Evolutionary conservation across 805 yeast genomes (phyloP).

Genomic region (Zygosaccharomyces lentus): DNA sequence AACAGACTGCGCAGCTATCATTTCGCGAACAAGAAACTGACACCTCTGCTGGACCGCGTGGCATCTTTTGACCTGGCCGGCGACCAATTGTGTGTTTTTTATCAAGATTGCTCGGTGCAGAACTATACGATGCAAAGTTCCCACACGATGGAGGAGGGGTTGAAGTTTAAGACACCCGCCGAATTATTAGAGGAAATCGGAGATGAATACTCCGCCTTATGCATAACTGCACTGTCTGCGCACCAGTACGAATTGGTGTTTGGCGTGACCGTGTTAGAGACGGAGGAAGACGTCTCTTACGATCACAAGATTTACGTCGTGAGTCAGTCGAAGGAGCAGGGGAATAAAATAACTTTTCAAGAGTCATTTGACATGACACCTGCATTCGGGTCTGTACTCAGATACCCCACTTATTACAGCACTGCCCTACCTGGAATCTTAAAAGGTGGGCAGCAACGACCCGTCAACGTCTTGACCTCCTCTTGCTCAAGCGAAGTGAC

Average conservation of each 20-base stretch:
- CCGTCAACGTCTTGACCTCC: slow-evolving; percentile 48
- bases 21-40: neutral
- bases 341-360: slow-evolving; percentile 16
- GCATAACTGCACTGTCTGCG: slow-evolving; percentile 21
- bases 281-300: slow-evolving; percentile 24
- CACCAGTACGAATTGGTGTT: slow-evolving; percentile 25
- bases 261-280: slow-evolving; percentile 29
- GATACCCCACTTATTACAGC: slow-evolving; percentile 46
- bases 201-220: slow-evolving; percentile 32
- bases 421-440: slow-evolving; percentile 42
- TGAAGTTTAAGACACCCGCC: slow-evolving; percentile 17
- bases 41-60: slow-evolving; percentile 6
- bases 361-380: slow-evolving; percentile 46
- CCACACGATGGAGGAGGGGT: neutral
- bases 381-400: slow-evolving; percentile 47
- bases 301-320: slow-evolving; percentile 30
- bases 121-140: slow-evolving; percentile 1
- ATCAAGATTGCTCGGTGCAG: slow-evolving; percentile 8
- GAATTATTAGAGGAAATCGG: slow-evolving; percentile 27
- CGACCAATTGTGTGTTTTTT: slow-evolving; percentile 6
- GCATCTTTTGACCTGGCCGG: slow-evolving; percentile 17
- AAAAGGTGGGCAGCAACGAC: slow-evolving; percentile 26
- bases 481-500: slow-evolving; percentile 63
- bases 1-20: slow-evolving; percentile 5
- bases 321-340: slow-evolving; percentile 1